A percentile compares a stretch with the other conserved stretches of the same genome.
These are phyloP conservation scores for Aaosphaeria arxii DNA, from an alignment of 2,329 filamentous ascomycete genomes.

Conservation along the genomic window DNA sequence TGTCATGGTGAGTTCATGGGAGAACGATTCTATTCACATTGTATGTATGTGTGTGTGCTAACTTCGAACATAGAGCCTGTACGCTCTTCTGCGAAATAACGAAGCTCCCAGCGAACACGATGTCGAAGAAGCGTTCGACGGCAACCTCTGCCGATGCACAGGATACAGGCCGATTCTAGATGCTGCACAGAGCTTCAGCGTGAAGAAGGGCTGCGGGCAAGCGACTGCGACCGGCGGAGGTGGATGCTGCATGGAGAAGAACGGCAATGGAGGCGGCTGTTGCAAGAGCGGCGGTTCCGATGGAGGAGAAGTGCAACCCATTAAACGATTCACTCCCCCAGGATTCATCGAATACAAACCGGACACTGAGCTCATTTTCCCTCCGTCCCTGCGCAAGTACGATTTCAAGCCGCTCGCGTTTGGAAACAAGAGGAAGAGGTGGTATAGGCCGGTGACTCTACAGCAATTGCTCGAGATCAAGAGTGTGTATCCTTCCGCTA, in stretches of 20 bases:
- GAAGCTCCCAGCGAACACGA: constrained; percentile 73
- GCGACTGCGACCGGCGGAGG: constrained; percentile 56
- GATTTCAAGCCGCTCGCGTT: constrained; percentile 79
- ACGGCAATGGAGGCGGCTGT: constrained; percentile 42
- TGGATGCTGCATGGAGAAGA: constrained; percentile 70
- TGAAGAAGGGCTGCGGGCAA: constrained; percentile 55
- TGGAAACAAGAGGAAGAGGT: constrained; percentile 91
- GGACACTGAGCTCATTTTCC: constrained; percentile 93
- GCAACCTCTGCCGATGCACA: constrained; percentile 92
- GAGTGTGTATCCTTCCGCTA: constrained; percentile 75
- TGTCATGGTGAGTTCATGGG: constrained; percentile 63
- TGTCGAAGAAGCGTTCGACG: constrained; percentile 94
- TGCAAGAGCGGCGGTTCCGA: constrained; percentile 39
- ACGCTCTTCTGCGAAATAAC: constrained; percentile 86
- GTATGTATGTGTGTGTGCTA: background rate
- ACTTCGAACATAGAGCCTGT: constrained; percentile 63
- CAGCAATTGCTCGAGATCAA: constrained; percentile 92
- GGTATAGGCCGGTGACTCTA: constrained; percentile 86
- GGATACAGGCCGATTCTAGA: constrained; percentile 93
- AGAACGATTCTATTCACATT: background rate
- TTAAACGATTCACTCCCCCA: constrained; percentile 73
- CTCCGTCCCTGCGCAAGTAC: constrained; percentile 78
- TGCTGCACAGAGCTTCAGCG: constrained; percentile 84
- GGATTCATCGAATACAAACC: constrained; percentile 93
- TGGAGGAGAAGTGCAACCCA: constrained; percentile 39